Evolutionary conservation across 306 rosid species (phyloP).

Genomic region (peach (Prunus persica)): Prunus_persica_NCBIv2 NC_034011.1:2225501-2226000

Average conservation of each 20-base stretch:
- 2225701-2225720: conserved; percentile 11
- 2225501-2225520: too few relatives aligned
- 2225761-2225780: conserved; percentile 73
- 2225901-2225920: conserved; percentile 3
- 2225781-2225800: conserved; percentile 91
- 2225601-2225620: conserved; percentile 12
- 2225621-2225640: conserved; percentile 47
- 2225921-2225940: conserved; percentile 88
- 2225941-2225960: conserved; percentile 78
- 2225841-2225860: conserved; percentile 12
- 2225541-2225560: background rate
- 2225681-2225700: conserved; percentile 9
- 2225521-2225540: background rate
- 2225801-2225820: conserved; percentile 89
- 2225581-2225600: conserved; percentile 7
- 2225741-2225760: conserved; percentile 68
- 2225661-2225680: conserved; percentile 74
- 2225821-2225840: conserved; percentile 91
- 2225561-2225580: background rate
- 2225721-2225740: conserved; percentile 17
- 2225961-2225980: conserved; percentile 84
- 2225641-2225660: conserved; percentile 87
- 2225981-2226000: conserved; percentile 89
- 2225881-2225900: background rate
- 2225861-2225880: background rate